Evolutionary conservation across 208 protist genomes (phyloP).

Genomic region (Acanthamoeba sp.): DNA sequence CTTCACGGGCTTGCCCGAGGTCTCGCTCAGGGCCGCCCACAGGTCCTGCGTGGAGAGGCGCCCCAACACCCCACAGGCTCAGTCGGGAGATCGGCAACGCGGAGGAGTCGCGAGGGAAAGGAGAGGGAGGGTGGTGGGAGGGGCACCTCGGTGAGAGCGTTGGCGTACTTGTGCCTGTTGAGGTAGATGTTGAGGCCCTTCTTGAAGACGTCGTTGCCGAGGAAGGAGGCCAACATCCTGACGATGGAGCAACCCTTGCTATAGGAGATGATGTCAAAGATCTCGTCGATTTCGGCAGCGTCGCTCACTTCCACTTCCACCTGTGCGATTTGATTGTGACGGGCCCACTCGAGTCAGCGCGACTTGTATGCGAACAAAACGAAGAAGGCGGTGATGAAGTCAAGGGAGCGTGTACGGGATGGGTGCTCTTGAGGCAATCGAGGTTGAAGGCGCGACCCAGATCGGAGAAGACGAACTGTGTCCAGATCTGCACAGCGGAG

Average conservation of each 20-base stretch:
- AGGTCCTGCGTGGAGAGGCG: conserved; percentile 88
- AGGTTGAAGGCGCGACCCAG: conserved; percentile 91
- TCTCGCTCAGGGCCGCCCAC: conserved; percentile 94
- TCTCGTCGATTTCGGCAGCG: conserved; percentile 91
- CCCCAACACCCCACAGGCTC: conserved; percentile 84
- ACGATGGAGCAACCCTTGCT: conserved; percentile 82
- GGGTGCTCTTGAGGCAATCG: conserved; percentile 91
- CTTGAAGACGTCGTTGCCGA: conserved; percentile 93
- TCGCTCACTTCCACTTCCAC: conserved; percentile 96
- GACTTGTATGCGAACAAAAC: background rate
- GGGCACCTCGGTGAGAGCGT: conserved; percentile 95
- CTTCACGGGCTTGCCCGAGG: conserved; percentile 90
- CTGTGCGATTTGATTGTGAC: conserved; percentile 13
- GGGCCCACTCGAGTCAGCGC: too few species aligned
- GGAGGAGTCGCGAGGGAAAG: too few species aligned
- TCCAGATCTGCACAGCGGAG: conserved; percentile 82
- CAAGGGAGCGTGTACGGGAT: conserved; percentile 92
- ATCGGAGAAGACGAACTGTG: conserved; percentile 90
- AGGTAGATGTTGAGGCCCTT: conserved; percentile 95
- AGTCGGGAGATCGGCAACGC: too few species aligned
- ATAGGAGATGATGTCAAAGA: conserved; percentile 85
- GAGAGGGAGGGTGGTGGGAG: too few species aligned
- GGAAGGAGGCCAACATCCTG: conserved; percentile 75
- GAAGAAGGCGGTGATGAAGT: background rate
- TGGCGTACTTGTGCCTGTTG: conserved; percentile 93